These are phyloP conservation scores for Roridomyces roridus DNA, from an alignment of 768 basidiomycete genomes.

Conservation along the genomic window DNA sequence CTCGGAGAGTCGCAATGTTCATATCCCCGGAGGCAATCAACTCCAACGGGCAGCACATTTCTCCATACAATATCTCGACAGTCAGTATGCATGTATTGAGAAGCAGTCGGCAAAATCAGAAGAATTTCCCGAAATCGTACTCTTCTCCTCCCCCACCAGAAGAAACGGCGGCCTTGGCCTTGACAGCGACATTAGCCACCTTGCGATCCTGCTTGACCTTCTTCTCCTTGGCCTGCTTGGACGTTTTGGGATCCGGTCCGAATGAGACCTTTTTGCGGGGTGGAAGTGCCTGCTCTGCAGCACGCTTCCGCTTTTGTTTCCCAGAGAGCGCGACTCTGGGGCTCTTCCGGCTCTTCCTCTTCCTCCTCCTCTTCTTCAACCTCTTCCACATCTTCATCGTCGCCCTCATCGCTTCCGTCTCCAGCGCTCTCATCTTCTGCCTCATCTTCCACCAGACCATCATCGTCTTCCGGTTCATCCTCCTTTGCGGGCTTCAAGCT, in stretches of 20 bases:
- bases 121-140: constrained; percentile 69
- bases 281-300: constrained; percentile 32
- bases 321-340: constrained; percentile 35
- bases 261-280: constrained; percentile 64
- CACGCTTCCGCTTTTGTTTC: constrained; percentile 56
- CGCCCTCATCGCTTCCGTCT: constrained; percentile 44
- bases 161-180: constrained; percentile 25
- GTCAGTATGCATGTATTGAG: no score
- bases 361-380: constrained; percentile 42
- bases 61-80: no score
- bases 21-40: no score
- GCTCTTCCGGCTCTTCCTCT: constrained; percentile 46
- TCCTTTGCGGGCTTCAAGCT: constrained; percentile 40
- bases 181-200: constrained; percentile 44
- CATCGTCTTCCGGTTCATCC: constrained; percentile 39
- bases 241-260: constrained; percentile 35
- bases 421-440: constrained; percentile 40
- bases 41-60: no score
- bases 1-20: no score
- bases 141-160: constrained; percentile 39
- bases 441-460: constrained; percentile 42
- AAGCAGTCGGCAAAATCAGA: constrained; percentile 32
- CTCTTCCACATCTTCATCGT: constrained; percentile 46
- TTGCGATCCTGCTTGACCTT: constrained; percentile 31
- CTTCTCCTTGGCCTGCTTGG: constrained; percentile 27